Evolutionary conservation across 768 basidiomycete genomes (phyloP).

Genomic region (Mycena amicta): DNA sequence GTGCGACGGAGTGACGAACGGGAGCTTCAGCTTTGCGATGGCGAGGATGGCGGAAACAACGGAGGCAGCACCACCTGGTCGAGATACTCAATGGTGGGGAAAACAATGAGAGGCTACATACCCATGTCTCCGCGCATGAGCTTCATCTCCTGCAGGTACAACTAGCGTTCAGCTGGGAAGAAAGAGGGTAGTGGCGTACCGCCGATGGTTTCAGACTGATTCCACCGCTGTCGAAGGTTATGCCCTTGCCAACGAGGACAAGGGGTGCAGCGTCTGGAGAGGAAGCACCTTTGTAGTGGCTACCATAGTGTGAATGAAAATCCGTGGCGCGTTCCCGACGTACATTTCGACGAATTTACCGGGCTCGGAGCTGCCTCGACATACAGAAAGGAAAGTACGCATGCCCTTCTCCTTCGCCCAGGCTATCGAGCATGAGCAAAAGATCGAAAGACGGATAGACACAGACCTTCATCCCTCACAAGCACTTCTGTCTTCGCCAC

Average conservation of each 20-base stretch:
- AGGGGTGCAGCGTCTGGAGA: slow-evolving; percentile 60
- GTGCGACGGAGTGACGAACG: slow-evolving; percentile 50
- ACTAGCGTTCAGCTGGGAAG: too few relatives aligned
- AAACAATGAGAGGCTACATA: slow-evolving; percentile 23
- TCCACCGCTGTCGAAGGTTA: slow-evolving; percentile 89
- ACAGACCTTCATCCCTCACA: slow-evolving; percentile 72
- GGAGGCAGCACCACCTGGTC: slow-evolving; percentile 75
- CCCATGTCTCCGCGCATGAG: slow-evolving; percentile 90
- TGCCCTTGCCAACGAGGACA: slow-evolving; percentile 84
- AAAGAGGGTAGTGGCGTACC: too few relatives aligned
- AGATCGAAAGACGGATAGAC: slow-evolving; percentile 1
- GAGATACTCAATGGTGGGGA: background rate
- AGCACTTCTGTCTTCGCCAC: slow-evolving; percentile 69
- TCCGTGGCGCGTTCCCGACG: slow-evolving; percentile 11
- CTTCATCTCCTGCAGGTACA: slow-evolving; percentile 67
- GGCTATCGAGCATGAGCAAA: slow-evolving; percentile 37
- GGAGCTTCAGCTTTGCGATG: slow-evolving; percentile 79
- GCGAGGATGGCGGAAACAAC: slow-evolving; percentile 74
- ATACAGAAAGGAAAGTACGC: slow-evolving; percentile 87
- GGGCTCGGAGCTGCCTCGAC: slow-evolving; percentile 79
- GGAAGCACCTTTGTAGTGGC: slow-evolving; percentile 80
- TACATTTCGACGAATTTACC: slow-evolving; percentile 88
- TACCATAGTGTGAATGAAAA: slow-evolving; percentile 29
- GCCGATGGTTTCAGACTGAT: slow-evolving; percentile 81
- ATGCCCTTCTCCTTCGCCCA: slow-evolving; percentile 88